A percentile compares a stretch with the other conserved stretches of the same genome.
phyloP scores from a whole-genome alignment of 2,329 filamentous ascomycete species.

The Zymoseptoria brevis region DNA sequence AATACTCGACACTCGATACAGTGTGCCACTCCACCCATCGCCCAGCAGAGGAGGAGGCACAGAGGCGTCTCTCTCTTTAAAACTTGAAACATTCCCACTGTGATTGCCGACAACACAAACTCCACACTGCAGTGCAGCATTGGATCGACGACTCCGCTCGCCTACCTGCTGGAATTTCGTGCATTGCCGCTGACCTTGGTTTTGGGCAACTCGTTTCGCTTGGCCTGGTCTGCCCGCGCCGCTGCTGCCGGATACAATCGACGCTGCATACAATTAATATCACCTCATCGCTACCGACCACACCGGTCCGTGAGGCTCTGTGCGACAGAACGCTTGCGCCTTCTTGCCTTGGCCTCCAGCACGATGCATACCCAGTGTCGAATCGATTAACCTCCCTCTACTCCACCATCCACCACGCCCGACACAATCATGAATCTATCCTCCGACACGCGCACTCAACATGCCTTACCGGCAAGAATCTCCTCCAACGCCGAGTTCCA shows the following conservation, averaged over 20 bases:
- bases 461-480: constrained; percentile 13
- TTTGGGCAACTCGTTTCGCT: background rate
- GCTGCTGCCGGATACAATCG: background rate
- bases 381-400: constrained; percentile 14
- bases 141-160: background rate
- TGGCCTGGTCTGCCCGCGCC: background rate
- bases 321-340: background rate
- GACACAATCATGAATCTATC: constrained; percentile 18
- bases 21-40: background rate
- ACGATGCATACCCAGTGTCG: constrained; percentile 18
- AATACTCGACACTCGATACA: background rate
- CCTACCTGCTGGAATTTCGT: background rate
- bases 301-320: background rate
- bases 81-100: background rate
- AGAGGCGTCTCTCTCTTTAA: background rate
- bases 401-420: constrained; percentile 13
- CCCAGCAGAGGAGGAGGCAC: background rate
- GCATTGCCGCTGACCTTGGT: background rate
- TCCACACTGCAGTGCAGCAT: background rate
- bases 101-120: background rate
- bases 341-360: constrained; percentile 1
- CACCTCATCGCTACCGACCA: background rate
- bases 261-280: background rate
- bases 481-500: constrained; percentile 11
- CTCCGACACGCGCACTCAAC: constrained; percentile 14